Conservation (phyloP, 129 eudicot genomes). For the Logfia minima region DNA sequence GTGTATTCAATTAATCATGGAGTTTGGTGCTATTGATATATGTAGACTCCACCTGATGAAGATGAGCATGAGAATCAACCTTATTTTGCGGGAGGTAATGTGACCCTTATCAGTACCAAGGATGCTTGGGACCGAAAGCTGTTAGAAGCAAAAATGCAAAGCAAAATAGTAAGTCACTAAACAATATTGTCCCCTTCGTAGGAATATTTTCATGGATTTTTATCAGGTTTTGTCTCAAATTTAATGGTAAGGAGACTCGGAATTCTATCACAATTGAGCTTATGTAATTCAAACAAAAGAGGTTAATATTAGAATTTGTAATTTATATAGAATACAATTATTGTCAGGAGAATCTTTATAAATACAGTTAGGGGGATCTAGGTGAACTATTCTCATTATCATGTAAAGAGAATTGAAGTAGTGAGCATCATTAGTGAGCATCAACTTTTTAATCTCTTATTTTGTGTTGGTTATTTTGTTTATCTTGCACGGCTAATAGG, state of each 20-base stretch:
- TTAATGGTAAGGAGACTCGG: background rate
- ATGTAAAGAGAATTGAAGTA: background rate
- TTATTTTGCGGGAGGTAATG: background rate
- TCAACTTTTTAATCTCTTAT: background rate
- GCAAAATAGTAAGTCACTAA: background rate
- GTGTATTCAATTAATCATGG: background rate
- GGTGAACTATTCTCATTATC: background rate
- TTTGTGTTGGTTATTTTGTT: background rate
- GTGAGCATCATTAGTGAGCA: background rate
- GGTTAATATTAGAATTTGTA: no score
- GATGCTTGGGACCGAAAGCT: background rate
- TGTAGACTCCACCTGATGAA: background rate
- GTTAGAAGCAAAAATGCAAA: background rate
- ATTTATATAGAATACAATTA: background rate
- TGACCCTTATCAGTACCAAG: background rate
- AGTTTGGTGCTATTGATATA: background rate
- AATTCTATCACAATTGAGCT: background rate
- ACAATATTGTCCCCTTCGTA: background rate
- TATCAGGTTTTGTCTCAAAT: background rate
- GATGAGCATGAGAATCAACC: background rate
- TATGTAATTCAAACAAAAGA: background rate
- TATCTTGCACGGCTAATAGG: slow-evolving; percentile 41
- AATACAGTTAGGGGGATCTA: background rate
- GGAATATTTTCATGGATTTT: background rate
- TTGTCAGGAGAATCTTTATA: background rate